A percentile compares a stretch with the other conserved stretches of the same genome.
phyloP scores from a whole-genome alignment of 306 rosid genomes.

The Medicago arabica region DNA sequence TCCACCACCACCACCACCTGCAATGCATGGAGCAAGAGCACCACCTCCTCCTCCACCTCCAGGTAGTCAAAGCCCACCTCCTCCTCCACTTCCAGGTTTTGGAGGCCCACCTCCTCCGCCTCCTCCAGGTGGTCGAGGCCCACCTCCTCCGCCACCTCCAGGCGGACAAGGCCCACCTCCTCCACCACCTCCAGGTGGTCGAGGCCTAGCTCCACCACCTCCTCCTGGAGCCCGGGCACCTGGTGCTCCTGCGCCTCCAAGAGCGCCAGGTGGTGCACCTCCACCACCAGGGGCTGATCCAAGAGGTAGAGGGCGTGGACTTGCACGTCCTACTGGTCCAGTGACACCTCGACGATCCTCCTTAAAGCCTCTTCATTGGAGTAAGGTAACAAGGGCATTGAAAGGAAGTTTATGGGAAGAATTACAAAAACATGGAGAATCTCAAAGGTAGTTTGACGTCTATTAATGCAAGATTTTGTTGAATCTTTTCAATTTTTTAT shows the following conservation, averaged over 20 bases:
- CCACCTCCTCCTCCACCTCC: slow-evolving; percentile 49
- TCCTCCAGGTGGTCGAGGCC: slow-evolving; percentile 17
- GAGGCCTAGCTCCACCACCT: slow-evolving; percentile 56
- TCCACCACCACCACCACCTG: slow-evolving; percentile 30
- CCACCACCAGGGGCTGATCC: slow-evolving; percentile 62
- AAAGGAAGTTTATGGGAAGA: slow-evolving; percentile 99
- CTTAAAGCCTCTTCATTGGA: slow-evolving; percentile 90
- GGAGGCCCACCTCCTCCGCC: slow-evolving; percentile 46
- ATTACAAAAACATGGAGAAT: slow-evolving; percentile 80
- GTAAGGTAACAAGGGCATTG: slow-evolving; percentile 83
- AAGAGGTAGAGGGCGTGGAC: slow-evolving; percentile 90
- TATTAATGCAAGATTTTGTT: slow-evolving; percentile 27
- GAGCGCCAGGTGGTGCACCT: slow-evolving; percentile 65
- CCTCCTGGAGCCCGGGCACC: slow-evolving; percentile 47
- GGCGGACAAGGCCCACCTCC: slow-evolving; percentile 50
- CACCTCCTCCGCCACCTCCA: slow-evolving; percentile 47
- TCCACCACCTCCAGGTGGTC: slow-evolving; percentile 56
- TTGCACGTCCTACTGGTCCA: slow-evolving; percentile 64
- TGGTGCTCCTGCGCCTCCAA: slow-evolving; percentile 61
- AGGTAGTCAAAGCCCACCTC: slow-evolving; percentile 36
- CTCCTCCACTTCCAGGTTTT: slow-evolving; percentile 33
- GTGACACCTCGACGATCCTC: slow-evolving; percentile 68
- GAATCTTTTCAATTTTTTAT: slow-evolving; percentile 17
- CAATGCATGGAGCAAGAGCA: slow-evolving; percentile 29
- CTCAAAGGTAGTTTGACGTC: slow-evolving; percentile 66